These are phyloP conservation scores for Emmonsia crescens DNA, from an alignment of 2,329 filamentous ascomycete species.

Conservation along the genomic window DNA sequence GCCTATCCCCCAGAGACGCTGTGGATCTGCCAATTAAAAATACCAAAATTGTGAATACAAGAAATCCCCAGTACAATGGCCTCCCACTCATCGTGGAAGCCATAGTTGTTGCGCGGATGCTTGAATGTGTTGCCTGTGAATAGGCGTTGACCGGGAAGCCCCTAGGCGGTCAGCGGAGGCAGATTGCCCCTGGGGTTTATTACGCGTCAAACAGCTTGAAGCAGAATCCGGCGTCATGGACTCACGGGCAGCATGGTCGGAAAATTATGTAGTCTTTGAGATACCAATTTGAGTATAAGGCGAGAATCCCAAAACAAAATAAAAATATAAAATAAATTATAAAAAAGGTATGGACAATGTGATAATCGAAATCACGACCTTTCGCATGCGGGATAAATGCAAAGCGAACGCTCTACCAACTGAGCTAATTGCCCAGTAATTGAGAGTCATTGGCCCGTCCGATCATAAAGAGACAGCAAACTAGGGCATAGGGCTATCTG, in stretches of 20 bases:
- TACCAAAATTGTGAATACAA: constrained; percentile 24
- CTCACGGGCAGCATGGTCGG: no score
- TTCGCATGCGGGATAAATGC: constrained; percentile 15
- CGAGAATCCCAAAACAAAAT: neutral
- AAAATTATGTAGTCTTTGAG: no score
- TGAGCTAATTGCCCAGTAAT: constrained; percentile 14
- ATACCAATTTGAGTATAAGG: neutral
- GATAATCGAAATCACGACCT: constrained; percentile 21
- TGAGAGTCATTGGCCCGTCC: accelerated
- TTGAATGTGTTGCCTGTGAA: neutral
- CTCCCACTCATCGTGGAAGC: constrained; percentile 4
- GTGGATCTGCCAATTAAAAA: constrained; percentile 31
- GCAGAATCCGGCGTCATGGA: no score
- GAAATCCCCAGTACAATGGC: constrained; percentile 14
- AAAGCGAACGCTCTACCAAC: constrained; percentile 21
- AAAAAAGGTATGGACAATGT: constrained; percentile 14
- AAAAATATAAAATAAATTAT: constrained; percentile 2
- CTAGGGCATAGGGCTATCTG: neutral
- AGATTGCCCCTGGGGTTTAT: no score
- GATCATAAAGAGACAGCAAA: neutral
- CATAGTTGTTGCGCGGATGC: constrained; percentile 8
- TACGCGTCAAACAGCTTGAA: no score
- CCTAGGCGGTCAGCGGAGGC: constrained; percentile 4
- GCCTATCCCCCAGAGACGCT: constrained; percentile 71
- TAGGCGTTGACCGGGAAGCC: neutral